phyloP scores from a whole-genome alignment of 2,329 filamentous ascomycete species.

The Chaetomiaceae sp. region DNA sequence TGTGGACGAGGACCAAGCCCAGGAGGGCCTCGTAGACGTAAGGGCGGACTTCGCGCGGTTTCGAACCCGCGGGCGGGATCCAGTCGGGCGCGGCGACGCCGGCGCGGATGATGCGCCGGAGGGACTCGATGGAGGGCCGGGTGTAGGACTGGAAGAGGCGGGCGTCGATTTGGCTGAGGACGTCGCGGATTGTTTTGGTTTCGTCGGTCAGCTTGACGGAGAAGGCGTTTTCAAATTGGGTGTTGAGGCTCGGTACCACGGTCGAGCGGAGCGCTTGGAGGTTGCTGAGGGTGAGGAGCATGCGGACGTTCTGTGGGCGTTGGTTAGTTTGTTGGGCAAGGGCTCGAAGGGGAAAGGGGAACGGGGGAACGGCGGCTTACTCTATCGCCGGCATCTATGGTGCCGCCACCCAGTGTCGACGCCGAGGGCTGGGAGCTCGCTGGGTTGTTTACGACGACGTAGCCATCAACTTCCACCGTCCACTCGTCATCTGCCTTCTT shows the following conservation, averaged over 20 bases:
- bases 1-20: slow-evolving; percentile 83
- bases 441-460: slow-evolving; percentile 32
- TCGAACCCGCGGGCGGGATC: slow-evolving; percentile 54
- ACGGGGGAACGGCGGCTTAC: slow-evolving; percentile 37
- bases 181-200: slow-evolving; percentile 84
- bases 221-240: slow-evolving; percentile 90
- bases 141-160: slow-evolving; percentile 92
- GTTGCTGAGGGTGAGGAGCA: slow-evolving; percentile 91
- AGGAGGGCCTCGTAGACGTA: slow-evolving; percentile 90
- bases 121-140: slow-evolving; percentile 63
- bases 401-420: slow-evolving; percentile 39
- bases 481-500: slow-evolving; percentile 62
- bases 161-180: slow-evolving; percentile 83
- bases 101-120: slow-evolving; percentile 65
- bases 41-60: slow-evolving; percentile 71
- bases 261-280: slow-evolving; percentile 77
- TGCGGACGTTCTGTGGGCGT: slow-evolving; percentile 68
- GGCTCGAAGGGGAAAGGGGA: not conserved
- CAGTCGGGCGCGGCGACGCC: slow-evolving; percentile 70
- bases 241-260: slow-evolving; percentile 81
- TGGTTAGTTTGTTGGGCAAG: not conserved
- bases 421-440: slow-evolving; percentile 29
- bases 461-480: slow-evolving; percentile 46
- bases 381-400: slow-evolving; percentile 52
- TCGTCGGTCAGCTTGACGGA: slow-evolving; percentile 93